Percentiles rank a stretch among this genome's conserved stretches.
Conservation (phyloP, 1,284 basidiomycete species). For the Fomitopsis schrenkii region DNA sequence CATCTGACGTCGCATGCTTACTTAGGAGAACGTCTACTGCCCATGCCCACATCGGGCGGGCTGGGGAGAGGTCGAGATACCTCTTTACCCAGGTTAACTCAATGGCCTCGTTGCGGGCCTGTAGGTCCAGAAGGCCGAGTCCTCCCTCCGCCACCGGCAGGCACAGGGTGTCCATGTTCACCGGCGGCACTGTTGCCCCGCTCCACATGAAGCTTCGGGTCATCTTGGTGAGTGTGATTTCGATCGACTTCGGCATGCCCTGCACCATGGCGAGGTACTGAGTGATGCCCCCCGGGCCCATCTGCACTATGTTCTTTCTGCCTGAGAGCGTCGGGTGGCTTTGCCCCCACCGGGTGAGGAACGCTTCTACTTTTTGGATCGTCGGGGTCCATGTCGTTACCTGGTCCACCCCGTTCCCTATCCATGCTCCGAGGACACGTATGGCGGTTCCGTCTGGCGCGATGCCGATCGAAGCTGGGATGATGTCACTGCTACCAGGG, state of each 20-base stretch:
- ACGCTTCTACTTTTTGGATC: slow-evolving; percentile 10
- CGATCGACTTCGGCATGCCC: slow-evolving; percentile 17
- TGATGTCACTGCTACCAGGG: too few relatives aligned
- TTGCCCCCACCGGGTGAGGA: slow-evolving; percentile 16
- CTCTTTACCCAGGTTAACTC: neutral
- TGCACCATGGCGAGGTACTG: slow-evolving; percentile 10
- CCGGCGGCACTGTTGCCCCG: neutral
- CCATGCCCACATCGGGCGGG: neutral
- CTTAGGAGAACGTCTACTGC: neutral
- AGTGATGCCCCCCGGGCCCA: slow-evolving; percentile 16
- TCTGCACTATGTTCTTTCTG: slow-evolving; percentile 17
- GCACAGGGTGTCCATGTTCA: neutral
- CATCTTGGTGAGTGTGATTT: neutral
- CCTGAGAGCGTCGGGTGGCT: slow-evolving; percentile 14
- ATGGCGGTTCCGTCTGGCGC: slow-evolving; percentile 19
- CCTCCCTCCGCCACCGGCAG: neutral
- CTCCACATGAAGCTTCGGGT: neutral
- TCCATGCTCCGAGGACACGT: slow-evolving; percentile 22
- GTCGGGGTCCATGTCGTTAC: slow-evolving; percentile 17
- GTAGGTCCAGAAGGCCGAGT: neutral
- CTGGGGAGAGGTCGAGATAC: neutral
- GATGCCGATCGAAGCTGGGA: slow-evolving; percentile 10
- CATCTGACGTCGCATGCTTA: neutral
- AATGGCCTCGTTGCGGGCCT: too few relatives aligned
- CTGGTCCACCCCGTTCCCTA: neutral